Evolutionary conservation across 192 early-diverging fungal species (phyloP).

Genomic region (Backusella luteola): DNA sequence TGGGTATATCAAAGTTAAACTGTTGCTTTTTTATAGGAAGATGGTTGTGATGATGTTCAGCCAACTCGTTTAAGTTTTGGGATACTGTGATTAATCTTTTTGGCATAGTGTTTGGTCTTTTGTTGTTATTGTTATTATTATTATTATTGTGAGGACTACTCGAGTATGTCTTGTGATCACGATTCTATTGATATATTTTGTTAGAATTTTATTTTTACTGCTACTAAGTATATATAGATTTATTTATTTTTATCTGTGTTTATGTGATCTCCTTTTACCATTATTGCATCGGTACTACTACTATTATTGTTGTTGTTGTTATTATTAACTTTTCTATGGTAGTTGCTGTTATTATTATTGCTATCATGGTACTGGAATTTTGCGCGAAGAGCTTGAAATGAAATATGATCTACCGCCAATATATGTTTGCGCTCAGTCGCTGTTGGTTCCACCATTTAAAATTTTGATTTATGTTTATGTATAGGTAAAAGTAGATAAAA

Average conservation of each 20-base stretch:
- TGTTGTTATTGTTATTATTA: neutral
- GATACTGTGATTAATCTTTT: neutral
- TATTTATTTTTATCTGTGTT: neutral
- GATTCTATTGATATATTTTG: neutral
- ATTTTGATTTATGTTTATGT: neutral
- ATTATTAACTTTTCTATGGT: neutral
- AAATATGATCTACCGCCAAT: constrained; percentile 4
- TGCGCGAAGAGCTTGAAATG: neutral
- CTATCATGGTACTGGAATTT: neutral
- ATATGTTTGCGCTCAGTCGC: neutral
- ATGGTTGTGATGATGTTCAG: constrained; percentile 7
- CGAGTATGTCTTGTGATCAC: neutral
- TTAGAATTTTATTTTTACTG: neutral
- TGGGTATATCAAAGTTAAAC: neutral
- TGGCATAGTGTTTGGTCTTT: neutral
- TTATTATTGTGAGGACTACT: neutral
- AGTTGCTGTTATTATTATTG: neutral
- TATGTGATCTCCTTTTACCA: neutral
- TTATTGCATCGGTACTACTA: neutral
- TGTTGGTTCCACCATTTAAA: neutral
- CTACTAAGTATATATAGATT: neutral
- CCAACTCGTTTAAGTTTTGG: constrained; percentile 2
- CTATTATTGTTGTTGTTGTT: neutral
- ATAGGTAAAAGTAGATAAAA: neutral
- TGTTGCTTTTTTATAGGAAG: constrained; percentile 8